These are phyloP conservation scores for Paraleonurus japonicus DNA, from an alignment of 257 asterid genomes.

Conservation along the genomic window DNA sequence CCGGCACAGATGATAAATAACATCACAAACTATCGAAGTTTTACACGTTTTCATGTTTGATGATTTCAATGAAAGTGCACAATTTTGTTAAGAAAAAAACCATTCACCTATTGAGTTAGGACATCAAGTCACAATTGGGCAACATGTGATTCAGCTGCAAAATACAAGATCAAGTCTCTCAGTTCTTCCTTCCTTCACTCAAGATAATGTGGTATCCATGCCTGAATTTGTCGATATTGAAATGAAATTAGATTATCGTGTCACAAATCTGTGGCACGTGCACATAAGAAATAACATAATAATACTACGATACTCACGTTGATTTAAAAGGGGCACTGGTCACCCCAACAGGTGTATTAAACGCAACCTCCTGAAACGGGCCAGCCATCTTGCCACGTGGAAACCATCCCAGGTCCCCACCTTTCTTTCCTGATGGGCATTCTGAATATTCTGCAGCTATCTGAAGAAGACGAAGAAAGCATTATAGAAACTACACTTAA, in stretches of 20 bases:
- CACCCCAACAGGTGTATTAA: slow-evolving; percentile 78
- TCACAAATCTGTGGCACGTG: not conserved
- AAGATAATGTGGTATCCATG: slow-evolving; percentile 96
- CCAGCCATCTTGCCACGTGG: slow-evolving; percentile 99
- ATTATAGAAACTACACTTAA: not conserved
- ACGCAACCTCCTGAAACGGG: slow-evolving; percentile 99
- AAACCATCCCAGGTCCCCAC: slow-evolving; percentile 98
- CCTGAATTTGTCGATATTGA: slow-evolving; percentile 42
- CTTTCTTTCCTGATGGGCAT: slow-evolving; percentile 98
- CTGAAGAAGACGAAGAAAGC: slow-evolving; percentile 35
- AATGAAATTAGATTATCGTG: slow-evolving; percentile 9
- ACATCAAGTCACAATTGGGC: slow-evolving; percentile 3
- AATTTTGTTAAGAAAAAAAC: not conserved
- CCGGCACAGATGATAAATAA: too few relatives aligned
- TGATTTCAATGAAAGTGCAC: too few relatives aligned
- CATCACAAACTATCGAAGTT: too few relatives aligned
- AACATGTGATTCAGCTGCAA: slow-evolving; percentile 18
- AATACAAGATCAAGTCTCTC: slow-evolving; percentile 32
- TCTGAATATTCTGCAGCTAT: slow-evolving; percentile 92
- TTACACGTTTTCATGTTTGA: too few relatives aligned
- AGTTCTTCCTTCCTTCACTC: slow-evolving; percentile 94
- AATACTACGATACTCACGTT: slow-evolving; percentile 54
- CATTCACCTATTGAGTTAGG: slow-evolving; percentile 13
- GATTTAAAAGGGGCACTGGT: slow-evolving; percentile 95
- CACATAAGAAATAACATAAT: not conserved